Conservation (phyloP, 176 grass and related monocot genomes). For the Miscanthus lutarioriparius region DNA sequence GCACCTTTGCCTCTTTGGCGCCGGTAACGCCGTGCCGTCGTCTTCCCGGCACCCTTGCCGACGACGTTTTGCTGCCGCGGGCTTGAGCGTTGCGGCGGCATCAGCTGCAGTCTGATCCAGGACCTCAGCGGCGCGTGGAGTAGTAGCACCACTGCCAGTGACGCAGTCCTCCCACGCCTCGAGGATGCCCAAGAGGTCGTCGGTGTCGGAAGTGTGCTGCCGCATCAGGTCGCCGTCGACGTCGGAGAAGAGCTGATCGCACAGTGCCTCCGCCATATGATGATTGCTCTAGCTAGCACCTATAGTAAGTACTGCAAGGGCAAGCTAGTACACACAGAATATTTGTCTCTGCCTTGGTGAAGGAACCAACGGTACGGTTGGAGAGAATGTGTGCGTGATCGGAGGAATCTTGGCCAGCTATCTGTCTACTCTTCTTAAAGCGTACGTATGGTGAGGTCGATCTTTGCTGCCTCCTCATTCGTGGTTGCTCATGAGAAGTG, state of each 20-base stretch:
- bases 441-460: background rate
- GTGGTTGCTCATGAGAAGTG: slow-evolving; percentile 21
- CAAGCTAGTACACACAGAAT: background rate
- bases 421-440: slow-evolving; percentile 27
- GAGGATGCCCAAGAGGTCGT: slow-evolving; percentile 70
- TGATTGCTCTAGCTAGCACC: background rate
- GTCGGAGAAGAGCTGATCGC: slow-evolving; percentile 48
- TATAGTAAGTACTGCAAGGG: background rate
- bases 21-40: background rate
- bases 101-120: background rate
- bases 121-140: background rate
- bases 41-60: background rate
- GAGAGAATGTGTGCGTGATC: background rate
- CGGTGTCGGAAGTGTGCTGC: slow-evolving; percentile 30
- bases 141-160: background rate
- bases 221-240: slow-evolving; percentile 31
- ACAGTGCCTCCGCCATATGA: slow-evolving; percentile 47
- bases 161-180: slow-evolving; percentile 61
- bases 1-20: slow-evolving; percentile 39
- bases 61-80: background rate
- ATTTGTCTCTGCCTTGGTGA: background rate
- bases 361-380: background rate
- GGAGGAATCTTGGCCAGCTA: slow-evolving; percentile 15
- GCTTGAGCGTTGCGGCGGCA: background rate
- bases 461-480: slow-evolving; percentile 34